phyloP scores from a whole-genome alignment of 345 rosid genomes.

The Gossypium anomalum region DNA sequence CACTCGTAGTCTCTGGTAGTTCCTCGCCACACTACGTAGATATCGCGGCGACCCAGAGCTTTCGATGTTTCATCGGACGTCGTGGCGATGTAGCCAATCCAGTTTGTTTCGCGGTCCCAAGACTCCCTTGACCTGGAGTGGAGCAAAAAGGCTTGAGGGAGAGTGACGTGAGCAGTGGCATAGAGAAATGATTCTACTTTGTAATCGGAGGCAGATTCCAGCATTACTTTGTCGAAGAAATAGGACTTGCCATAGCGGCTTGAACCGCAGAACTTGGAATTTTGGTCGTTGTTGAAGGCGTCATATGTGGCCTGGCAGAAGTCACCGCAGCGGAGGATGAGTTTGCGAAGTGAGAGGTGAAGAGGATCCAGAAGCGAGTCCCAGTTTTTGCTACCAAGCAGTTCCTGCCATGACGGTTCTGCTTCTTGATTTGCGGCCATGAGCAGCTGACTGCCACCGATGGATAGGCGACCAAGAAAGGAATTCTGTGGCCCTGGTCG shows the following conservation, averaged over 20 bases:
- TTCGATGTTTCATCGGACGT: constrained; percentile 49
- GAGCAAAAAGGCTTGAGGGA: constrained; percentile 58
- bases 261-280: constrained; percentile 83
- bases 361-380: constrained; percentile 64
- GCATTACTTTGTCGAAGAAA: constrained; percentile 65
- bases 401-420: constrained; percentile 52
- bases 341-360: constrained; percentile 57
- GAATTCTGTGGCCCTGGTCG: not conserved
- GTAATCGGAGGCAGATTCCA: constrained; percentile 51
- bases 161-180: constrained; percentile 63
- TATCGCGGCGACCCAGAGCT: constrained; percentile 63
- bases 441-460: not conserved
- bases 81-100: constrained; percentile 86
- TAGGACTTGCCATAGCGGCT: constrained; percentile 69
- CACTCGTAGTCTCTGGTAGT: constrained; percentile 85
- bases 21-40: constrained; percentile 69
- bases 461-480: not conserved
- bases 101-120: constrained; percentile 96
- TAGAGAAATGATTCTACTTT: constrained; percentile 55
- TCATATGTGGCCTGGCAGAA: constrained; percentile 92
- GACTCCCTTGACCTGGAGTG: constrained; percentile 64
- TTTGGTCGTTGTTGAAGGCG: constrained; percentile 74
- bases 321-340: constrained; percentile 83
- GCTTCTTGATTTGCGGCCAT: constrained; percentile 32
- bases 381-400: constrained; percentile 68